These are phyloP conservation scores for Pseudevernia furfuracea DNA, from an alignment of 495 filamentous ascomycete genomes.

Conservation along the genomic window DNA sequence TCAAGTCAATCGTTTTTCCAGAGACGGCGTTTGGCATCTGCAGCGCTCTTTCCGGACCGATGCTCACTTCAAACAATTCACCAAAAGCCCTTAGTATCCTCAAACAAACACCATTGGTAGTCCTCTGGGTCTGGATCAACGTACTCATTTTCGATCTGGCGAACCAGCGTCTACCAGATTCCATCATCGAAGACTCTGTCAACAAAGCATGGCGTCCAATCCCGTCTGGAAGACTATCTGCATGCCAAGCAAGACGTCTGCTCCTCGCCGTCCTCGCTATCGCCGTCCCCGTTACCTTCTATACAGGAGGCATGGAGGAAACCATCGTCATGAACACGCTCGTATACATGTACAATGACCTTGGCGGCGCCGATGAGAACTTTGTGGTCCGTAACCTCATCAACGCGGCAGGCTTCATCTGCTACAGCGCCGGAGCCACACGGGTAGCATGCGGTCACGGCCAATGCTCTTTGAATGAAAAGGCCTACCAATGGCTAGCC, in stretches of 20 bases:
- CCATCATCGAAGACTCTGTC: constrained; percentile 43
- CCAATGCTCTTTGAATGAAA: constrained; percentile 18
- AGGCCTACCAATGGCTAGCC: constrained; percentile 36
- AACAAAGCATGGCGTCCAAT: constrained; percentile 57
- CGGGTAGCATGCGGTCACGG: constrained; percentile 20
- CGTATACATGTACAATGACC: constrained; percentile 49
- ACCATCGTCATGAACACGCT: constrained; percentile 33
- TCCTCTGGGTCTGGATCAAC: constrained; percentile 29
- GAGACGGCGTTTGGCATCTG: constrained; percentile 34
- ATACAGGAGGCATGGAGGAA: constrained; percentile 34
- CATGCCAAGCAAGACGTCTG: constrained; percentile 31
- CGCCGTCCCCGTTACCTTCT: constrained; percentile 28
- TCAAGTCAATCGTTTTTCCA: constrained; percentile 37
- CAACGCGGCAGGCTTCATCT: constrained; percentile 36
- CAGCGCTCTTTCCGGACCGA: constrained; percentile 27
- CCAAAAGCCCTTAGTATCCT: constrained; percentile 12
- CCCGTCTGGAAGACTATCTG: constrained; percentile 35
- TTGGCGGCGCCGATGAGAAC: constrained; percentile 40
- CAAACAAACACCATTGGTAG: constrained; percentile 17
- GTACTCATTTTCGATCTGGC: constrained; percentile 39
- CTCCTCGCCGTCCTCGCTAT: constrained; percentile 35
- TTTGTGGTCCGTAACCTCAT: constrained; percentile 38
- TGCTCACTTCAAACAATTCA: constrained; percentile 16
- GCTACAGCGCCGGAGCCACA: constrained; percentile 32
- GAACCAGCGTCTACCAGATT: constrained; percentile 43